These are phyloP conservation scores for Coniochaeta hoffmannii DNA, from an alignment of 2,329 filamentous ascomycete species.

Conservation along the genomic window DNA sequence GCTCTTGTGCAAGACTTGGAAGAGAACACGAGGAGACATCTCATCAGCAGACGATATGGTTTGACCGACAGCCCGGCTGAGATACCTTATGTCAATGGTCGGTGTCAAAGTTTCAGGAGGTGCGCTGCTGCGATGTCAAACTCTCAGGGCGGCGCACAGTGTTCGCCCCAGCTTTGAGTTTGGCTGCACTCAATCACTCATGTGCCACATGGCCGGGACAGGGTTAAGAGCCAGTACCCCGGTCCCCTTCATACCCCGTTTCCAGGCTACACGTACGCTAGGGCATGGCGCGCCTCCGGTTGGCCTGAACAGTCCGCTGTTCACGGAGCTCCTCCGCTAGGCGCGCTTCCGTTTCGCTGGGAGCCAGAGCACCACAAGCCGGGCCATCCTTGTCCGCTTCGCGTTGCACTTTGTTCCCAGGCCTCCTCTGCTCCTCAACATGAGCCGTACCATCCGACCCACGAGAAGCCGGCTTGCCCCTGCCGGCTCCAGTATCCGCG, in stretches of 20 bases:
- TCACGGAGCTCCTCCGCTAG: neutral
- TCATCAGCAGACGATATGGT: too few species aligned
- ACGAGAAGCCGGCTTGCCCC: neutral
- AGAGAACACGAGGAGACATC: too few species aligned
- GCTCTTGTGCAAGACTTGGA: too few species aligned
- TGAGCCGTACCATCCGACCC: neutral
- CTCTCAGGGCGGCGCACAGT: neutral
- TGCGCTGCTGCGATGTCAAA: slow-evolving; percentile 2
- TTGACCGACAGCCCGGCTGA: neutral
- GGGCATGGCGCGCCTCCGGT: slow-evolving; percentile 1
- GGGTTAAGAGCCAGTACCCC: neutral
- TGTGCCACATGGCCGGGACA: slow-evolving; percentile 5
- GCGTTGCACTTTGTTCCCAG: neutral
- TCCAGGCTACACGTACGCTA: neutral
- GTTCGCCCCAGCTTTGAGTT: neutral
- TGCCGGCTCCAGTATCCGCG: neutral
- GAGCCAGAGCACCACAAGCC: neutral
- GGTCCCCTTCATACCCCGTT: neutral
- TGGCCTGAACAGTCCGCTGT: neutral
- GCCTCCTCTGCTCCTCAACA: neutral
- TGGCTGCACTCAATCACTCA: neutral
- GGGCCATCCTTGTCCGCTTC: neutral
- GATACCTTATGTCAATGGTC: neutral
- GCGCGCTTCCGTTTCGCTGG: slow-evolving; percentile 1
- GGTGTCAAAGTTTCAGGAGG: neutral